Evolutionary conservation across 805 yeast species (phyloP), one percentile per base, ranked within the genome.

Genomic region (Wickerhamomyces sydowiorum): DNA sequence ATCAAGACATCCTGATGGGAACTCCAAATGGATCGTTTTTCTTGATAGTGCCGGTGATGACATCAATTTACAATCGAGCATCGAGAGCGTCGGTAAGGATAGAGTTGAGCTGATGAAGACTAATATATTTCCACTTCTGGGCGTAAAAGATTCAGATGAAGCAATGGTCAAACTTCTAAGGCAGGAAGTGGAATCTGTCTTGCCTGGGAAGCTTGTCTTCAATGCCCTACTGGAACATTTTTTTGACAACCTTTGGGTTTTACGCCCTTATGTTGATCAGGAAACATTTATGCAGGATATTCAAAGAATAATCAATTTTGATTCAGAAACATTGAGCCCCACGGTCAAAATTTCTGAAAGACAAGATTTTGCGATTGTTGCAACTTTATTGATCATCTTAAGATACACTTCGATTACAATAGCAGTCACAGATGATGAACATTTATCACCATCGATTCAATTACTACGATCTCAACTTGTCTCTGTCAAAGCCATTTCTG

Each of bases 1-100:
- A 20, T 27, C 33, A n/a, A 33, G 19, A 12, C 40, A 37, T 22
- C 19, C 36, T 9, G 36, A 37, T 29, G 40, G 40, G 7, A 24
- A 21, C 7, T 18, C 20, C 14, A 37, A 37, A 37, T 37, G 40
- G 40, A 29, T 37, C 22, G 13, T 20, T 3, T 20, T 22, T 6
- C 15, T 37, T 4, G 28, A 33, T 20, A 17, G 9, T 15, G 17
- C 17, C 12, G 20, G 19, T 2, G 22, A 24, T 14, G 22, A 25
- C 20, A 6, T 30, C 6, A 36, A 33, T 18, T 19, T 33, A 2
- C n/a, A 19, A n/a, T 20, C 19, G 13, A 14, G 7, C 3, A 37
- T 37, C 5, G 17, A 29, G 18, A 19, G n/a, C 3, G n/a, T 37
- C 20, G 28, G 15, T 5, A n/a, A 17, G 7, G 39, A 37, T 19